Conservation (phyloP, 345 rosid species). For the Lepidium africanum region DNA sequence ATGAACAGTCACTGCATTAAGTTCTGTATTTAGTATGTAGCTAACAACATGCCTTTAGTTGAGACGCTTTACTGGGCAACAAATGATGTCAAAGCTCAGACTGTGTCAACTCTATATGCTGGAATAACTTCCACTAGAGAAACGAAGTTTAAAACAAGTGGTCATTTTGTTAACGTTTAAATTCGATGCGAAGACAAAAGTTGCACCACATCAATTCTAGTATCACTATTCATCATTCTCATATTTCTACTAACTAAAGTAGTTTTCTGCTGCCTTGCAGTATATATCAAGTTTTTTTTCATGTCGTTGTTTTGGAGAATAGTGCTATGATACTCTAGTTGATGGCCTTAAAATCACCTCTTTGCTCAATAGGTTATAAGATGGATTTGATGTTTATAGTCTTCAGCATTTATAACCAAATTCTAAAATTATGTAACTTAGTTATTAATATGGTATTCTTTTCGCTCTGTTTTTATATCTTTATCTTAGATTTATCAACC, state of each 20-base stretch:
- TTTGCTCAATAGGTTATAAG: background rate
- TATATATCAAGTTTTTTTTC: background rate
- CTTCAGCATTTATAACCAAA: background rate
- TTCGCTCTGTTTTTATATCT: background rate
- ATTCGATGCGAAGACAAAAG: background rate
- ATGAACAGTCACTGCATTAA: background rate
- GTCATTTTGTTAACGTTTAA: background rate
- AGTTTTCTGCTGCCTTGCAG: background rate
- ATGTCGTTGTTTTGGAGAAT: background rate
- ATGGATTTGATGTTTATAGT: background rate
- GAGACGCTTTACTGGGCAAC: background rate
- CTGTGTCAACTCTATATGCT: no score
- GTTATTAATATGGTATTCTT: background rate
- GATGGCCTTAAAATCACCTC: background rate
- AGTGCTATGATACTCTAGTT: background rate
- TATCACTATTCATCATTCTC: background rate
- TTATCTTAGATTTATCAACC: slow-evolving; percentile 49
- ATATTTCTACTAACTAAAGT: background rate
- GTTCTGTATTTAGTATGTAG: background rate
- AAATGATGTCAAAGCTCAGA: background rate
- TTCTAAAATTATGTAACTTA: background rate
- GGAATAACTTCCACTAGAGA: no score
- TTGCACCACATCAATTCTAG: background rate
- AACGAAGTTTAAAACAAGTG: background rate
- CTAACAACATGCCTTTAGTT: background rate